Evolutionary conservation across 768 basidiomycete species (phyloP).

Genomic region (Cubamyces lactineus): DNA sequence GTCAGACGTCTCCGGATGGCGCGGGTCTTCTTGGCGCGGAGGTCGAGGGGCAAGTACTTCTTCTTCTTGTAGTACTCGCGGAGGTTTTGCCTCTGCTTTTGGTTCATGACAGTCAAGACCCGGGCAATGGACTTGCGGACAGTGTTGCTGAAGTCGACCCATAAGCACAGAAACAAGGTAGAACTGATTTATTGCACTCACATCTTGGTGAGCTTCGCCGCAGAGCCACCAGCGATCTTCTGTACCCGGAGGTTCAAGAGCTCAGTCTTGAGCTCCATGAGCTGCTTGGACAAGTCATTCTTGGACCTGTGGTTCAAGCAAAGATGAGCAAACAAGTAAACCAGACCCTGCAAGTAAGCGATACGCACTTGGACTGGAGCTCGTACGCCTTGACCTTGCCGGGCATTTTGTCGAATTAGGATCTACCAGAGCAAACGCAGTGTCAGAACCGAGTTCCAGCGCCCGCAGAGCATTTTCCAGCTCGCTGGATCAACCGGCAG

Average conservation of each 20-base stretch:
- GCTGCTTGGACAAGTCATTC: slow-evolving; percentile 94
- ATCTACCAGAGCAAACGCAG: slow-evolving; percentile 26
- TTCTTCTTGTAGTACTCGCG: slow-evolving; percentile 98
- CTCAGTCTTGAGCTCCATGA: slow-evolving; percentile 93
- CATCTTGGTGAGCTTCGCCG: slow-evolving; percentile 98
- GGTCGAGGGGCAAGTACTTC: slow-evolving; percentile 96
- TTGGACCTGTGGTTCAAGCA: slow-evolving; percentile 67
- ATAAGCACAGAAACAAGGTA: not conserved
- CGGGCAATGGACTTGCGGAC: slow-evolving; percentile 99
- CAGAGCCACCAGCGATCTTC: slow-evolving; percentile 95
- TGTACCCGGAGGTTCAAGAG: slow-evolving; percentile 92
- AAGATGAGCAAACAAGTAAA: not conserved
- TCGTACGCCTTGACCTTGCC: slow-evolving; percentile 96
- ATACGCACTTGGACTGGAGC: slow-evolving; percentile 88
- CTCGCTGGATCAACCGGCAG: slow-evolving; percentile 15
- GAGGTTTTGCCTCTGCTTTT: slow-evolving; percentile 95
- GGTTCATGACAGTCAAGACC: slow-evolving; percentile 97
- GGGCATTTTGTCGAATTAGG: slow-evolving; percentile 57
- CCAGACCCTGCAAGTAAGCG: not conserved
- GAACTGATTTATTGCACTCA: slow-evolving; percentile 45
- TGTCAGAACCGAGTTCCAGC: slow-evolving; percentile 25
- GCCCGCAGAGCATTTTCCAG: not conserved
- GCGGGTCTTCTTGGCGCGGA: slow-evolving; percentile 97
- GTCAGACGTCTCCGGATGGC: slow-evolving; percentile 96
- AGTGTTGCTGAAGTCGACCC: slow-evolving; percentile 60